Conservation (phyloP, 192 early-diverging fungal species). For the Coemansia sp. region DNA sequence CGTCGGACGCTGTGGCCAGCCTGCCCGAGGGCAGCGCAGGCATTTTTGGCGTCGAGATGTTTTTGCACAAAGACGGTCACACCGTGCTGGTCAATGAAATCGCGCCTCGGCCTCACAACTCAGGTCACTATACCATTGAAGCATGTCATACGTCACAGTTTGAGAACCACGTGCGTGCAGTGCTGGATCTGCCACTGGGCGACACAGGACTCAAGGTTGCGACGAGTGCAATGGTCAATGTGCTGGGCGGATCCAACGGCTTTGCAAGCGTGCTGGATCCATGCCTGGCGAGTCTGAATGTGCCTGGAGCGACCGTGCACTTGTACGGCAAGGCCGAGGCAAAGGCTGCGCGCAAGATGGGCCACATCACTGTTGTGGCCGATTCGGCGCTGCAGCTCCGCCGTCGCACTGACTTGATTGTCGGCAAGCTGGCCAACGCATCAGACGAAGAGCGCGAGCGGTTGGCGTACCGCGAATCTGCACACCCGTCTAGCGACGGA, state of each 20-base stretch:
- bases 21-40: conserved; percentile 79
- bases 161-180: conserved; percentile 90
- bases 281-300: conserved; percentile 59
- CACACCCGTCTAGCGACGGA: conserved; percentile 17
- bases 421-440: conserved; percentile 52
- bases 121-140: conserved; percentile 98
- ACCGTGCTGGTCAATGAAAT: conserved; percentile 94
- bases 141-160: conserved; percentile 97
- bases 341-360: conserved; percentile 93
- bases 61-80: conserved; percentile 79
- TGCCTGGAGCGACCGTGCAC: conserved; percentile 87
- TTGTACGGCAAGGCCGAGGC: conserved; percentile 93
- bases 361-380: conserved; percentile 91
- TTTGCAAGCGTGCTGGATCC: conserved; percentile 61
- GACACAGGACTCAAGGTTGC: conserved; percentile 85
- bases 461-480: conserved; percentile 23
- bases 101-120: conserved; percentile 98
- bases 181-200: conserved; percentile 89
- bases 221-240: conserved; percentile 91
- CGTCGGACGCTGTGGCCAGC: conserved; percentile 74
- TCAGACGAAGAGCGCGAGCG: conserved; percentile 41
- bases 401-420: conserved; percentile 63
- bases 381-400: conserved; percentile 81
- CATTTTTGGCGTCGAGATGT: conserved; percentile 98
- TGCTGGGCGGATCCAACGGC: conserved; percentile 73